A percentile compares a stretch with the other conserved stretches of the same genome.
These are phyloP conservation scores for Russula ochroleuca DNA, from an alignment of 768 basidiomycete genomes.

Conservation along the genomic window DNA sequence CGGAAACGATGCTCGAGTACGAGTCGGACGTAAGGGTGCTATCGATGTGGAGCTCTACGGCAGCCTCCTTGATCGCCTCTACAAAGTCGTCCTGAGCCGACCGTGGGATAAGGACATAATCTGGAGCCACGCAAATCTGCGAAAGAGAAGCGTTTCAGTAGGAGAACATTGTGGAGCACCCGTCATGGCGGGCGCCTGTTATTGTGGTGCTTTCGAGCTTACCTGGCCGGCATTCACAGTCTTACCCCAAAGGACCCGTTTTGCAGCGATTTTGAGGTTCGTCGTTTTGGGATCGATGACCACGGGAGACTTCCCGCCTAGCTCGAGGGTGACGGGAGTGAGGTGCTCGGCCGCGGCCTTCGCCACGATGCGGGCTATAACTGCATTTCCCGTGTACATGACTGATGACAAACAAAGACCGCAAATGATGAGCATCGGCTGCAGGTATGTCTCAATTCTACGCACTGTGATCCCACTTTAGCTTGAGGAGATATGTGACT, in stretches of 20 bases:
- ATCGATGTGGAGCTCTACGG: constrained; percentile 50
- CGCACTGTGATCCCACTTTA: constrained; percentile 46
- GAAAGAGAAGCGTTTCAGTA: neutral
- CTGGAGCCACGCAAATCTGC: constrained; percentile 42
- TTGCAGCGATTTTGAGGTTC: constrained; percentile 52
- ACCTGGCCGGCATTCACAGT: constrained; percentile 62
- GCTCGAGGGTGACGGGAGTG: constrained; percentile 43
- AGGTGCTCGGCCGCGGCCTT: constrained; percentile 43
- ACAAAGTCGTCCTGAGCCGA: constrained; percentile 46
- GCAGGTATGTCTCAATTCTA: constrained; percentile 14
- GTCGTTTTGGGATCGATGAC: constrained; percentile 41
- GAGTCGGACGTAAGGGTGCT: constrained; percentile 44
- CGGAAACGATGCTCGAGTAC: constrained; percentile 51
- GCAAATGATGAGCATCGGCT: constrained; percentile 20
- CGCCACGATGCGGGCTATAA: constrained; percentile 40
- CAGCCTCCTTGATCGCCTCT: constrained; percentile 41
- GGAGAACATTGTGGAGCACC: neutral
- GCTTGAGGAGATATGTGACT: constrained; percentile 36
- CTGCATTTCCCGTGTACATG: constrained; percentile 36
- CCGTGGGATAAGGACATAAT: constrained; percentile 44
- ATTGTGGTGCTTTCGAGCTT: neutral
- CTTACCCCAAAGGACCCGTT: constrained; percentile 66
- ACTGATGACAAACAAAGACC: constrained; percentile 33
- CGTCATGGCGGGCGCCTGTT: neutral
- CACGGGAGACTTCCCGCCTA: constrained; percentile 45